phyloP scores from a whole-genome alignment of 768 basidiomycete genomes.

The Multifurca ochricompacta region DNA sequence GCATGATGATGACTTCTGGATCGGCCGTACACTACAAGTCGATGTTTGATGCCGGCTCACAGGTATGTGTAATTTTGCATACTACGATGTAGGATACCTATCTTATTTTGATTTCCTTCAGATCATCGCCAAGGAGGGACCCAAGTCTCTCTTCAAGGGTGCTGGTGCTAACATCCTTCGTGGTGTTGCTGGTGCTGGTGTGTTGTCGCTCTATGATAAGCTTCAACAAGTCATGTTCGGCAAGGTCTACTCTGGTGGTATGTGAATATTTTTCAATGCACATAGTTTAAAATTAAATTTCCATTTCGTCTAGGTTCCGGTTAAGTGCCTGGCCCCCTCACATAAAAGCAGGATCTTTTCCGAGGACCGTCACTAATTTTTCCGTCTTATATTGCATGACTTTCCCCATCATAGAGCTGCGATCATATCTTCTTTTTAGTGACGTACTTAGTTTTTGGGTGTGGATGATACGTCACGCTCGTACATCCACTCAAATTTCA shows the following conservation, averaged over 20 bases:
- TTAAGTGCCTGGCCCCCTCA: conserved; percentile 28
- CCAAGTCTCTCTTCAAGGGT: conserved; percentile 97
- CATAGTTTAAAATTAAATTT: not conserved
- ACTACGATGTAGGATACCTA: no score
- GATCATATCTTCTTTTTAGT: conserved; percentile 27
- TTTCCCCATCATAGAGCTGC: conserved; percentile 29
- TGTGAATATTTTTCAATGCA: conserved; percentile 21
- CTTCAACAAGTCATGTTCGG: conserved; percentile 93
- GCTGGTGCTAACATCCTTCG: conserved; percentile 88
- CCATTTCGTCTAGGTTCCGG: conserved; percentile 31
- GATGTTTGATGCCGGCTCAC: conserved; percentile 94
- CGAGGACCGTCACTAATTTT: conserved; percentile 25
- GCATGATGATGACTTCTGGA: conserved; percentile 99
- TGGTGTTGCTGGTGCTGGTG: conserved; percentile 99
- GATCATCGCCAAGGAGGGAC: conserved; percentile 93
- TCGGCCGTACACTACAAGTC: conserved; percentile 95
- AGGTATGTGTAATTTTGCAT: conserved; percentile 26
- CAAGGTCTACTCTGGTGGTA: conserved; percentile 98
- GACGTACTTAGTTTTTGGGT: conserved; percentile 20
- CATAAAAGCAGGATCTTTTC: conserved; percentile 15
- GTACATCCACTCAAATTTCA: conserved; percentile 1
- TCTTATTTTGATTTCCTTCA: not conserved
- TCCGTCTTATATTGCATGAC: conserved; percentile 27
- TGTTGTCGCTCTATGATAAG: conserved; percentile 98
- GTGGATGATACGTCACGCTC: conserved; percentile 19